Conservation (phyloP, 1,139 yeast species). For the Geotrichum fermentans region DNA sequence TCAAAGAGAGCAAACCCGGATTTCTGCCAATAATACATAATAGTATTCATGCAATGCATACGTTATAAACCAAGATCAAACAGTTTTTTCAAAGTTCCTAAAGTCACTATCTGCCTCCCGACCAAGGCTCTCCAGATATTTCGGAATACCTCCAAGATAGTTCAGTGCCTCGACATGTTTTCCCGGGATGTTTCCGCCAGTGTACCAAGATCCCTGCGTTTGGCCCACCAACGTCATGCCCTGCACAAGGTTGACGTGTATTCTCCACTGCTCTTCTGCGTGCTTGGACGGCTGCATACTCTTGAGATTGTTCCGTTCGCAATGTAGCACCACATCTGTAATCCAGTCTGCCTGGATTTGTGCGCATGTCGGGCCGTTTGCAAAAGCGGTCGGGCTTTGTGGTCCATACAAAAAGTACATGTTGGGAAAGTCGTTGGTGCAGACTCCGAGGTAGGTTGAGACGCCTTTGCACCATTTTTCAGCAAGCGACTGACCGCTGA, state of each 20-base stretch:
- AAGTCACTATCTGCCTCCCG: slow-evolving; percentile 20
- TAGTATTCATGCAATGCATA: too few species aligned
- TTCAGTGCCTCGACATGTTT: slow-evolving; percentile 30
- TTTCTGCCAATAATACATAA: too few species aligned
- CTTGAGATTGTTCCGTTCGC: slow-evolving; percentile 21
- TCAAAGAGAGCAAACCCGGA: too few species aligned
- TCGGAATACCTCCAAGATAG: slow-evolving; percentile 29
- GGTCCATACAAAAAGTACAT: slow-evolving; percentile 35
- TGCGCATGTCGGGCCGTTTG: slow-evolving; percentile 33
- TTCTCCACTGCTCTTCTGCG: slow-evolving; percentile 16
- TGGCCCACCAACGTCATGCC: slow-evolving; percentile 14
- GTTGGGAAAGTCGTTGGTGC: slow-evolving; percentile 31
- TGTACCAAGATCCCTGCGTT: slow-evolving; percentile 29
- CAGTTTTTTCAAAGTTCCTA: slow-evolving; percentile 14
- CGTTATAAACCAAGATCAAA: too few species aligned
- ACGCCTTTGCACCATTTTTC: slow-evolving; percentile 32
- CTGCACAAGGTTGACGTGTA: slow-evolving; percentile 18
- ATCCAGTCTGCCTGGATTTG: slow-evolving; percentile 30
- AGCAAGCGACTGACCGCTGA: slow-evolving; percentile 23
- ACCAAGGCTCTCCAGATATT: slow-evolving; percentile 21
- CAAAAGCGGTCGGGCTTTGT: slow-evolving; percentile 34
- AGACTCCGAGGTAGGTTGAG: slow-evolving; percentile 30
- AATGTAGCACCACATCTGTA: slow-evolving; percentile 22
- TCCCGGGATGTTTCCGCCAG: slow-evolving; percentile 33
- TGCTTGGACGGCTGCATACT: slow-evolving; percentile 21